phyloP scores from a whole-genome alignment of 345 rosid species.

The Sisymbrium irio region DNA sequence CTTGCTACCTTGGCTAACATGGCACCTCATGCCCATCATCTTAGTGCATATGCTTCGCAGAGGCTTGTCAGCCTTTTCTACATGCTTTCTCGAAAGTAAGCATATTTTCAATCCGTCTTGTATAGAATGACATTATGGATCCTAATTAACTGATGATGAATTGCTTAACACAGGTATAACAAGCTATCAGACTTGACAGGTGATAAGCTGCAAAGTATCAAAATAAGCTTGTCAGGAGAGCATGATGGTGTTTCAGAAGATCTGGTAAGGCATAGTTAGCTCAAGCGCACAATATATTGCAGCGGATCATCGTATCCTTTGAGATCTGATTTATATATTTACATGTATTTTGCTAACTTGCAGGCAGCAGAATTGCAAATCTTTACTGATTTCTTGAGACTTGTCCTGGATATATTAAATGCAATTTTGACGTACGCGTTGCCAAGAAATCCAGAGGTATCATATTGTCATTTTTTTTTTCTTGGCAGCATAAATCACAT shows the following conservation, averaged over 20 bases:
- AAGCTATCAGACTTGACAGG: conserved; percentile 71
- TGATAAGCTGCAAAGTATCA: conserved; percentile 48
- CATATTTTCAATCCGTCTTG: not conserved
- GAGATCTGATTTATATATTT: conserved; percentile 2
- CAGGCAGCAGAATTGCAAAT: conserved; percentile 96
- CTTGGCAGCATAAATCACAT: conserved; percentile 7
- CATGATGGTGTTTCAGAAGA: conserved; percentile 64
- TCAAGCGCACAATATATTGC: not conserved
- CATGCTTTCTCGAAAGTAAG: conserved; percentile 97
- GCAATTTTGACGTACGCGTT: conserved; percentile 91
- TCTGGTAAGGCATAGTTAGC: conserved; percentile 47
- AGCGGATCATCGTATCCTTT: not conserved
- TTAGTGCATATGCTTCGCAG: conserved; percentile 98
- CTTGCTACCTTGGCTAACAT: conserved; percentile 96
- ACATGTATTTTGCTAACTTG: conserved; percentile 19
- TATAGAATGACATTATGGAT: not conserved
- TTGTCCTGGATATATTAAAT: conserved; percentile 90
- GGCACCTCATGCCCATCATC: conserved; percentile 95
- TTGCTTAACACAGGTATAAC: conserved; percentile 63
- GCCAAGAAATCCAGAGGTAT: conserved; percentile 97
- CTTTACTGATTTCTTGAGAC: conserved; percentile 91
- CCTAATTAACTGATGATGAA: conserved; percentile 12
- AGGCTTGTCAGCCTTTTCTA: conserved; percentile 94
- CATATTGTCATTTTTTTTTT: not conserved
- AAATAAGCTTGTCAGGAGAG: conserved; percentile 47